These are phyloP conservation scores for Prunus davidiana DNA, from an alignment of 306 rosid genomes.

Conservation along the genomic window DNA sequence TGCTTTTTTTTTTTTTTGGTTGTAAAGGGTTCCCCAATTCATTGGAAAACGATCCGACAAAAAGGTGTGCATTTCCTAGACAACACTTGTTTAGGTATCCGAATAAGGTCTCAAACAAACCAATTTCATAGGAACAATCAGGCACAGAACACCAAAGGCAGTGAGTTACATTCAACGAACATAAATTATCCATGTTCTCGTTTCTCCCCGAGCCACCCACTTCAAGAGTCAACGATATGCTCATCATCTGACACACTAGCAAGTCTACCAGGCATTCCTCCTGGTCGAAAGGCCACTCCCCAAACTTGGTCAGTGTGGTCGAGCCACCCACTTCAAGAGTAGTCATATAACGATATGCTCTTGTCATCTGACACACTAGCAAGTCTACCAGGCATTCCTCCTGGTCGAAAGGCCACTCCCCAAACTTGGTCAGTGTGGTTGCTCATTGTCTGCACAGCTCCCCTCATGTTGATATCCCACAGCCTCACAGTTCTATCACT, in stretches of 20 bases:
- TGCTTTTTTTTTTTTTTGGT: not conserved
- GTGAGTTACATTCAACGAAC: too few species aligned
- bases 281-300: conserved; percentile 93
- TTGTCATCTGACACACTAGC: conserved; percentile 97
- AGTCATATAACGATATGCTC: conserved; percentile 83
- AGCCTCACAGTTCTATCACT: conserved; percentile 93
- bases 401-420: conserved; percentile 94
- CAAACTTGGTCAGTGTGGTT: conserved; percentile 95
- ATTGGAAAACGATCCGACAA: too few species aligned
- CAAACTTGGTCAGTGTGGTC: conserved; percentile 91
- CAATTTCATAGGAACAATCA: too few species aligned
- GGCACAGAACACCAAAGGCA: too few species aligned
- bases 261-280: conserved; percentile 77
- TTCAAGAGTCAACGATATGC: conserved; percentile 72
- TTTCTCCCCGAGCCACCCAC: conserved; percentile 4
- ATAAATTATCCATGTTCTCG: not conserved
- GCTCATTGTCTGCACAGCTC: conserved; percentile 94
- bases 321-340: conserved; percentile 43
- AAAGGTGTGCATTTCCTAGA: too few species aligned
- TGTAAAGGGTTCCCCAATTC: not conserved
- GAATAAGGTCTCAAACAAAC: too few species aligned
- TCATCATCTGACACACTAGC: conserved; percentile 95
- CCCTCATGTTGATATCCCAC: conserved; percentile 89
- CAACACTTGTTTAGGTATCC: too few species aligned
- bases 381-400: conserved; percentile 75